phyloP scores from a whole-genome alignment of 352 stramenopile species.

The Phytophthora litchii region DNA sequence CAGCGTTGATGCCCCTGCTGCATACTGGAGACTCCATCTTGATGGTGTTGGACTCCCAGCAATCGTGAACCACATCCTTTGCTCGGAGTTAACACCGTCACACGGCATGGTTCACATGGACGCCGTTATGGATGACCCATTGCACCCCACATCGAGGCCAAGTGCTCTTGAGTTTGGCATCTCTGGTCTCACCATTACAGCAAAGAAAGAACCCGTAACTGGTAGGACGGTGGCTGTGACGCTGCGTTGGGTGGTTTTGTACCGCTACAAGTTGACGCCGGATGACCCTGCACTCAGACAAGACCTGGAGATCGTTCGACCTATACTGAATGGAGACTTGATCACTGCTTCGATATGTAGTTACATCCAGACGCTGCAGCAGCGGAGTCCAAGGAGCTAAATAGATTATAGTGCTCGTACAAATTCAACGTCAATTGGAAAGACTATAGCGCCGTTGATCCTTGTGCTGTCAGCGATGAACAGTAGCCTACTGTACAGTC shows the following conservation, averaged over 20 bases:
- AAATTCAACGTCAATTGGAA: too few relatives aligned
- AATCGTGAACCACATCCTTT: constrained; percentile 36
- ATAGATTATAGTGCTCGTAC: not conserved
- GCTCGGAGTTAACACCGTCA: constrained; percentile 23
- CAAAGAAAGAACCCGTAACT: constrained; percentile 15
- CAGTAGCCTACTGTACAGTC: too few relatives aligned
- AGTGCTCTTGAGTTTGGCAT: constrained; percentile 24
- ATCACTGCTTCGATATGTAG: constrained; percentile 33
- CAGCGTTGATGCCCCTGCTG: constrained; percentile 13
- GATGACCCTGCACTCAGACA: constrained; percentile 23
- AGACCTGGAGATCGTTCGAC: constrained; percentile 26
- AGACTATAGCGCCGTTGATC: too few relatives aligned
- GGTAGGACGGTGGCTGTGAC: constrained; percentile 21
- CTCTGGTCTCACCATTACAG: constrained; percentile 29
- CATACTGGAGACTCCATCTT: constrained; percentile 30
- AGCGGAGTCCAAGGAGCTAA: not conserved
- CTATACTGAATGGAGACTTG: constrained; percentile 43
- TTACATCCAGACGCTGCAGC: constrained; percentile 28
- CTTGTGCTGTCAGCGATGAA: too few relatives aligned
- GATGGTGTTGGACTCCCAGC: constrained; percentile 17
- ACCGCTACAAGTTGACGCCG: constrained; percentile 37
- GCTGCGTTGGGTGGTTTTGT: constrained; percentile 29
- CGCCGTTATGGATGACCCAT: constrained; percentile 29
- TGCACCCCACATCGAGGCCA: constrained; percentile 9
- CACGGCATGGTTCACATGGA: constrained; percentile 41